Percentiles rank a stretch among this genome's conserved stretches.
Conservation (phyloP, 495 filamentous ascomycete genomes). For the Penicillium pulvis region DNA sequence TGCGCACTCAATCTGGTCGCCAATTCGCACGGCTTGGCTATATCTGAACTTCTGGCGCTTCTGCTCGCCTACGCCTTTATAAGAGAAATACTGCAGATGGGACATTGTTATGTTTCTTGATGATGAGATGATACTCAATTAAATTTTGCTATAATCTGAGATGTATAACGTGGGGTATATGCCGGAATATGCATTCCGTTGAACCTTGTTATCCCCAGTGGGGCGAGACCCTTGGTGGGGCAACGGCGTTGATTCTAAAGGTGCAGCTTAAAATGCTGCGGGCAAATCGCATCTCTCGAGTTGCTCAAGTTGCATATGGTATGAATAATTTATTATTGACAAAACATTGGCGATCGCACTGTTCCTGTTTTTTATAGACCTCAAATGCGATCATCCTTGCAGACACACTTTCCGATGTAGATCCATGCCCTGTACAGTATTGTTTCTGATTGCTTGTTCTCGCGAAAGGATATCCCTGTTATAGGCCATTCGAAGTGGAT, state of each 20-base stretch:
- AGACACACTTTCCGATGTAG: too few relatives aligned
- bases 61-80: constrained; percentile 43
- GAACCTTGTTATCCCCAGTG: background rate
- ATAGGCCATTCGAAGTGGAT: too few relatives aligned
- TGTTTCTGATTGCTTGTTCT: too few relatives aligned
- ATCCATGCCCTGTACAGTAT: too few relatives aligned
- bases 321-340: too few relatives aligned
- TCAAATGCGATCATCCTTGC: too few relatives aligned
- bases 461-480: too few relatives aligned
- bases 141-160: background rate
- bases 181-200: background rate
- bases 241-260: too few relatives aligned
- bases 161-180: background rate
- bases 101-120: constrained; percentile 33
- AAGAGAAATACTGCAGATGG: constrained; percentile 45
- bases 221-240: background rate
- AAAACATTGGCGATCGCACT: too few relatives aligned
- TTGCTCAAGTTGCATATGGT: background rate
- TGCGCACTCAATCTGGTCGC: constrained; percentile 52
- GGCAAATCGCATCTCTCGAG: background rate
- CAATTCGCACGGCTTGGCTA: constrained; percentile 56
- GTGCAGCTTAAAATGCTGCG: background rate
- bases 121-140: too few relatives aligned
- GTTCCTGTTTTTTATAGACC: too few relatives aligned
- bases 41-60: constrained; percentile 43